Evolutionary conservation across 768 basidiomycete species (phyloP).

Genomic region (Pleurotus ostreatus): DNA sequence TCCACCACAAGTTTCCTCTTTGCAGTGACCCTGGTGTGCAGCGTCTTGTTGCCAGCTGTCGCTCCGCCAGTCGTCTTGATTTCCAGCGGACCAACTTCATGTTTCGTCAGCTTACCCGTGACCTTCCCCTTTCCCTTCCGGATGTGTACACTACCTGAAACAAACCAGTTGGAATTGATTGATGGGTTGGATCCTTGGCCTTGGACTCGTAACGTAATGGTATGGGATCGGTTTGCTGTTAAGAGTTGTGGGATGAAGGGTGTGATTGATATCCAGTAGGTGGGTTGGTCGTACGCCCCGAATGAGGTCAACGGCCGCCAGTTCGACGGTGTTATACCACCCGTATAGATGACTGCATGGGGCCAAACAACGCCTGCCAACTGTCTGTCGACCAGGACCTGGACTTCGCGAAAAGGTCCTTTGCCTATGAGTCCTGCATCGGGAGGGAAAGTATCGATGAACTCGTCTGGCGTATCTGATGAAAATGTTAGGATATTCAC

Average conservation of each 20-base stretch:
- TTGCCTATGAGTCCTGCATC: slow-evolving; percentile 40
- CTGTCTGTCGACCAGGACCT: slow-evolving; percentile 49
- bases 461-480: slow-evolving; percentile 47
- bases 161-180: slow-evolving; percentile 60
- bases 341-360: slow-evolving; percentile 55
- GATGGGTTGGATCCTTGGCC: slow-evolving; percentile 51
- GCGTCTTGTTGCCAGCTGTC: slow-evolving; percentile 32
- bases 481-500: slow-evolving; percentile 22
- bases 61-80: slow-evolving; percentile 35
- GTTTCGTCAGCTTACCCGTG: slow-evolving; percentile 46
- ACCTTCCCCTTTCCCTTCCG: slow-evolving; percentile 45
- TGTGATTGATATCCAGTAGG: slow-evolving; percentile 60
- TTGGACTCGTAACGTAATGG: slow-evolving; percentile 50
- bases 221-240: slow-evolving; percentile 37
- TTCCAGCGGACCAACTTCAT: slow-evolving; percentile 40
- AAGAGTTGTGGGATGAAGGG: slow-evolving; percentile 54
- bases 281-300: slow-evolving; percentile 61
- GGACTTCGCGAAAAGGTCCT: slow-evolving; percentile 61
- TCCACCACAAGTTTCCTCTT: slow-evolving; percentile 44
- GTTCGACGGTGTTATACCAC: slow-evolving; percentile 50
- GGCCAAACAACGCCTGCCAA: slow-evolving; percentile 52
- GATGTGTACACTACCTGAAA: slow-evolving; percentile 52
- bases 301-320: slow-evolving; percentile 57
- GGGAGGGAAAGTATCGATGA: slow-evolving; percentile 40
- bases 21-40: slow-evolving; percentile 48